Evolutionary conservation across 768 basidiomycete species (phyloP).

Genomic region (Neoboletus subvelutipes): DNA sequence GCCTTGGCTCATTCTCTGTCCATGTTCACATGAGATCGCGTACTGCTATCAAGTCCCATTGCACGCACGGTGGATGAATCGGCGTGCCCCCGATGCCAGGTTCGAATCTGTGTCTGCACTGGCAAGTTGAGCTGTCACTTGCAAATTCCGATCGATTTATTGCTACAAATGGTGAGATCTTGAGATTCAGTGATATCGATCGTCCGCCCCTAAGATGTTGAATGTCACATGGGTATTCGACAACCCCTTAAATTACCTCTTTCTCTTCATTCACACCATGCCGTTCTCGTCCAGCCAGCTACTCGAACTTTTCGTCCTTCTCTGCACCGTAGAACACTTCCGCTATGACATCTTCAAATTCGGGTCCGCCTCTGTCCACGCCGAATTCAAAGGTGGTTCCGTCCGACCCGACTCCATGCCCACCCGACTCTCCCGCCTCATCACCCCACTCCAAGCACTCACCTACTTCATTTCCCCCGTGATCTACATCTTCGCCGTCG

Average conservation of each 20-base stretch:
- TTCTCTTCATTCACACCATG: not conserved
- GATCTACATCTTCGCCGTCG: not conserved
- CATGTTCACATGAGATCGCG: too few species aligned
- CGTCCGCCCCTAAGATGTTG: not conserved
- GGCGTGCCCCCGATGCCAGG: too few species aligned
- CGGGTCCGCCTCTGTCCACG: not conserved
- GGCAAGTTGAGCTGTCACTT: too few species aligned
- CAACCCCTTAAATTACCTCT: not conserved
- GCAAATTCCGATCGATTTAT: too few species aligned
- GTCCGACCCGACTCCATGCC: slow-evolving; percentile 6
- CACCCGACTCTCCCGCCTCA: not conserved
- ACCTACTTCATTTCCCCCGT: not conserved
- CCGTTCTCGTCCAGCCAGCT: not conserved
- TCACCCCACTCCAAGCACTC: not conserved
- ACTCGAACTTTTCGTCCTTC: slow-evolving; percentile 3
- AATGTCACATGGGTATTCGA: too few species aligned
- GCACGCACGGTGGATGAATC: too few species aligned
- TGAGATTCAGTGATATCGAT: too few species aligned
- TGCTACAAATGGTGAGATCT: too few species aligned
- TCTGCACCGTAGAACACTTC: not conserved
- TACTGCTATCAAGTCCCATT: too few species aligned
- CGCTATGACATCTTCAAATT: not conserved
- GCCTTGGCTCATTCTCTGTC: too few species aligned
- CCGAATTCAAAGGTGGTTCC: slow-evolving; percentile 5
- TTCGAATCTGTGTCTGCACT: too few species aligned